A percentile compares a stretch with the other conserved stretches of the same genome.
Conservation (phyloP, 441 rosid genomes). For the Adansonia grandidieri region DNA sequence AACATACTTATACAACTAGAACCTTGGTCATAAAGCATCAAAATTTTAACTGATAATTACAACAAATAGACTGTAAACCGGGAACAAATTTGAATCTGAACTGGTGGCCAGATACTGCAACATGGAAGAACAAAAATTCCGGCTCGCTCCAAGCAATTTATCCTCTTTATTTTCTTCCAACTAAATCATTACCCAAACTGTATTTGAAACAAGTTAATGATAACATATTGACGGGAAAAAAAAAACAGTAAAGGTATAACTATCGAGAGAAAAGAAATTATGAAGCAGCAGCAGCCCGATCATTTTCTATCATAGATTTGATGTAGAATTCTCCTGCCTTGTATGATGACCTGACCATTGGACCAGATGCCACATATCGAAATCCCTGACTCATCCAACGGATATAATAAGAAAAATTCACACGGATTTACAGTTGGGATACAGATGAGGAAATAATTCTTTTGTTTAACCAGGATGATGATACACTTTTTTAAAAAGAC, state of each 20-base stretch:
- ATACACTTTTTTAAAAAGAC: neutral
- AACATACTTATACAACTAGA: conserved; percentile 5
- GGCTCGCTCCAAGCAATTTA: neutral
- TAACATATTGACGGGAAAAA: neutral
- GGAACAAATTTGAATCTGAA: conserved; percentile 12
- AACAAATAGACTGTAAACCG: conserved; percentile 17
- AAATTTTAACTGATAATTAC: conserved; percentile 15
- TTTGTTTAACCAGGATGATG: neutral
- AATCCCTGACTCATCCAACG: conserved; percentile 56
- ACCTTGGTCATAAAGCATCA: neutral
- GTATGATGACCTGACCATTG: conserved; percentile 98
- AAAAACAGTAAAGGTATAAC: conserved; percentile 20
- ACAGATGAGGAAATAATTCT: neutral
- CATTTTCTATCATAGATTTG: conserved; percentile 94
- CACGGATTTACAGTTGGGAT: neutral
- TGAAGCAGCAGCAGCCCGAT: conserved; percentile 60
- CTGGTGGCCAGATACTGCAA: neutral
- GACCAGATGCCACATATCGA: conserved; percentile 94
- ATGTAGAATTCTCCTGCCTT: conserved; percentile 99
- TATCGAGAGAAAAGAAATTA: conserved; percentile 36
- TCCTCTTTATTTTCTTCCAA: conserved; percentile 5
- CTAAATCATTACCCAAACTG: conserved; percentile 29
- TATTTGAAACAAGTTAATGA: neutral
- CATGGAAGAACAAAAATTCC: conserved; percentile 2
- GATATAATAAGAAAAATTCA: conserved; percentile 1